phyloP scores from a whole-genome alignment of 495 filamentous ascomycete genomes.

The Lineolata rhizophorae region DNA sequence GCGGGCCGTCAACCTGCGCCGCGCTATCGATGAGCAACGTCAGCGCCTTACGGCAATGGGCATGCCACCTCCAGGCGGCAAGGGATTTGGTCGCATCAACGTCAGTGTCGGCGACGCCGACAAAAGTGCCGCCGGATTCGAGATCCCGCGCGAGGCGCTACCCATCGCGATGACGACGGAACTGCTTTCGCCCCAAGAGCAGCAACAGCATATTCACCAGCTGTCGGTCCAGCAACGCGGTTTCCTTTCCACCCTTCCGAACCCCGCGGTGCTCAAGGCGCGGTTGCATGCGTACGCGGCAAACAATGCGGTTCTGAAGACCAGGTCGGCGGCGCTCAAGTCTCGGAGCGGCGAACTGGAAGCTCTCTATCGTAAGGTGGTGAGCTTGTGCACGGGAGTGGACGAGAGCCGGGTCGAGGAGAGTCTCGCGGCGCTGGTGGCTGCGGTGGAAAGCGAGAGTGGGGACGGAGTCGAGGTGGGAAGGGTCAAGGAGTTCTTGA shows the following conservation, averaged over 20 bases:
- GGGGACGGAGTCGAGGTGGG: slow-evolving; percentile 35
- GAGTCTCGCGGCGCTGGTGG: slow-evolving; percentile 34
- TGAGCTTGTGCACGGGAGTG: slow-evolving; percentile 45
- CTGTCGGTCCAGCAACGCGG: slow-evolving; percentile 5
- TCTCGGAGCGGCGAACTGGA: slow-evolving; percentile 43
- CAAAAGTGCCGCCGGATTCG: too few species aligned
- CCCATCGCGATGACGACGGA: not conserved
- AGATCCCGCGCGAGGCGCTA: not conserved
- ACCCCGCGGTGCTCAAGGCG: slow-evolving; percentile 13
- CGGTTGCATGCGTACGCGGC: slow-evolving; percentile 25
- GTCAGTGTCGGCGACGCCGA: slow-evolving; percentile 31
- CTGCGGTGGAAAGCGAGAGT: slow-evolving; percentile 54
- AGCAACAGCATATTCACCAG: not conserved
- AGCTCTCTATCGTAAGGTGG: slow-evolving; percentile 44
- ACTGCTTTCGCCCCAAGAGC: not conserved
- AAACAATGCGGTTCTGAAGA: slow-evolving; percentile 23
- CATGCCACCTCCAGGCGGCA: slow-evolving; percentile 3
- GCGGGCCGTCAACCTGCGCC: slow-evolving; percentile 36
- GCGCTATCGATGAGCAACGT: slow-evolving; percentile 28
- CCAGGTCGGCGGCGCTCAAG: slow-evolving; percentile 27
- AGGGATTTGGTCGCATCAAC: slow-evolving; percentile 15
- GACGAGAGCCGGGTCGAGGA: slow-evolving; percentile 40
- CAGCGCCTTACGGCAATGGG: slow-evolving; percentile 6
- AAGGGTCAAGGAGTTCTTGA: slow-evolving; percentile 48
- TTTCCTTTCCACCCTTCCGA: slow-evolving; percentile 15